A percentile compares a stretch with the other conserved stretches of the same genome.
phyloP scores from a whole-genome alignment of 345 rosid genomes.

The Hibiscus mutabilis region DNA sequence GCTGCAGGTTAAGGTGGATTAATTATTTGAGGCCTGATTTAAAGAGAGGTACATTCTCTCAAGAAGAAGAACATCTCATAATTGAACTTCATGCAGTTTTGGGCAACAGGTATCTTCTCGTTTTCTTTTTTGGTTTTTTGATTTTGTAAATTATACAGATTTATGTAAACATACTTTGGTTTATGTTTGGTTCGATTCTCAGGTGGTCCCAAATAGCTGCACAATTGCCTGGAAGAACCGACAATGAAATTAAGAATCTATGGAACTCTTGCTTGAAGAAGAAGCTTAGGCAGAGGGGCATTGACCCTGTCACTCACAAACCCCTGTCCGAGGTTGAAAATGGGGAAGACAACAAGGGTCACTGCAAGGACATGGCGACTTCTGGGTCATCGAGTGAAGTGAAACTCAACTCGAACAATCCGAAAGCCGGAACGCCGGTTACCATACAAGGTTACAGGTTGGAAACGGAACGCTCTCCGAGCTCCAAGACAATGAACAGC shows the following conservation, averaged over 20 bases:
- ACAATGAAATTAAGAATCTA: slow-evolving; percentile 57
- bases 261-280: slow-evolving; percentile 65
- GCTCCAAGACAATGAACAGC: slow-evolving; percentile 32
- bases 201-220: slow-evolving; percentile 75
- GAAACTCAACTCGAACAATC: neutral
- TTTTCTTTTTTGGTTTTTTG: neutral
- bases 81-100: slow-evolving; percentile 88
- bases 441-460: slow-evolving; percentile 26
- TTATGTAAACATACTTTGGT: slow-evolving; percentile 4
- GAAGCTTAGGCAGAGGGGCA: slow-evolving; percentile 48
- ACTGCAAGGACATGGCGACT: slow-evolving; percentile 14
- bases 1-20: slow-evolving; percentile 95
- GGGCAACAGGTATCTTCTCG: slow-evolving; percentile 57
- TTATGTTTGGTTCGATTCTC: neutral
- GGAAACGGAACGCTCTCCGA: slow-evolving; percentile 37
- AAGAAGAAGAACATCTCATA: slow-evolving; percentile 78
- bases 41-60: slow-evolving; percentile 94
- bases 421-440: slow-evolving; percentile 12
- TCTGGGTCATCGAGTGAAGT: neutral
- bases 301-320: slow-evolving; percentile 59
- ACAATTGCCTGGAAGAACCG: slow-evolving; percentile 64
- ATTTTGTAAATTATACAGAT: neutral
- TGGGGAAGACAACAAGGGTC: slow-evolving; percentile 35
- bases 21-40: slow-evolving; percentile 95
- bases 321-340: slow-evolving; percentile 52